Base-by-base conservation (phyloP, 2,329 filamentous ascomycete genomes). In the Phialemonium atrogriseum region DNA sequence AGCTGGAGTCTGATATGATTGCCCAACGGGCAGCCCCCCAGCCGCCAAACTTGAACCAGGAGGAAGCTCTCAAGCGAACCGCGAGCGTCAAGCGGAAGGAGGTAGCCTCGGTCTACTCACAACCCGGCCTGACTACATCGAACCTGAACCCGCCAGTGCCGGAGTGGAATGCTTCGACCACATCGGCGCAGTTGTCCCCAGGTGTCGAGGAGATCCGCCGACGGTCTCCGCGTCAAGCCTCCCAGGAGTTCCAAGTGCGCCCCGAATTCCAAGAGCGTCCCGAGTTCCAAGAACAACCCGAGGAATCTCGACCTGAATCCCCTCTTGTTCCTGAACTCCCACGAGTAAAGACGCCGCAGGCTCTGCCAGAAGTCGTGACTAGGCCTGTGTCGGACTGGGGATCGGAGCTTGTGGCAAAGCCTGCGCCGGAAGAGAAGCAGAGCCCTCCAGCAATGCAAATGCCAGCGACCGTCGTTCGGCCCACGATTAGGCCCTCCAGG, bases 131-230 rank as follows among this genome's bases (percentile, higher is more conserved):
- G 16, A 36, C 36, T 49, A 36, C 40, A 26, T 40, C 32, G 19
- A 34, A 43, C 38, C 35, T 42, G 42, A 46, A 34, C 31, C 53
- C 47, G 19, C 49, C 3, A 52, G 25, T 21, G n/a, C n/a, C n/a
- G n/a, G n/a, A n/a, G n/a, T n/a, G n/a, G n/a, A 29, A 53, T 30
- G 64, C 59, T 2, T 54, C 51, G 10, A 64, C 62, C 4, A 66
- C 64, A 9, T 66, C 63, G 2, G 57, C 62, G 7, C 62, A 72
- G 43, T 48, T 68, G 6, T 75, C 71, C 4, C 70, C 70, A 0
- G 62, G 59, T 3, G 47, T 54, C 4, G 68, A 73, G 6, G 64
- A 63, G 25, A 42, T 74, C 17, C 60, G 70, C 9, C 60, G 66
- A 41, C 58, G 72, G 27, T 75, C 71, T 2, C 70, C 71, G 11